Evolutionary conservation across 169 alveolate species (phyloP), one percentile per base, ranked within the genome.

Genomic region (Pseudocohnilembus persalinus): DNA sequence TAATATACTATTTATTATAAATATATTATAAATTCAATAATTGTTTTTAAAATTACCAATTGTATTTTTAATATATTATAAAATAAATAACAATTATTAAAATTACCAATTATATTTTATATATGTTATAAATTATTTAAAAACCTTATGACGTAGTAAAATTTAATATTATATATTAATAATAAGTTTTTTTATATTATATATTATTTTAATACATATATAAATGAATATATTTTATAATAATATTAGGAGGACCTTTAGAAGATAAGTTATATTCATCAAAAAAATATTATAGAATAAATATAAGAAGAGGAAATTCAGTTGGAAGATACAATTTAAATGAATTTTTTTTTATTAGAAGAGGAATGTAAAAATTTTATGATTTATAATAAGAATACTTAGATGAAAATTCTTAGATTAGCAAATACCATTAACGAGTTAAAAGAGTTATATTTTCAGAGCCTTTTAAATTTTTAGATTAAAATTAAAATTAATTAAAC

Each of bases 231-330:
- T n/a, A n/a, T n/a, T n/a, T n/a, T n/a, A n/a, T n/a, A n/a, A n/a
- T n/a, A n/a, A 49, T 49, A 49, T 20, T 49, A 49, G 68, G 68
- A 11, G 91, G 90, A 6, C 85, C 84, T 1, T 73, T 77, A 34
- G 93, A 90, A 83, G 93, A 90, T 82, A 82, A 83, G 26, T 30
- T 35, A 4, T 90, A 74, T 75, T 88, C 93, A 0, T 31, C 29
- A 30, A 81, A 86, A 49, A 80, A 84, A 29, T n/a, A 63, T 26
- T 72, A 82, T 16, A 49, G 33, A 34, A 75, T 77, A 30, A 90
- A 90, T 80, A 64, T 90, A 26, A 85, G 91, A 65, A 90, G 93
- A 83, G 93, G 93, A 32, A 90, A 90, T 73, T 85, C 91, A 20
- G 74, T 77, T 0, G 30, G 82, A 0, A 31, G 28, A 0, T 16